These are phyloP conservation scores for Syzygium syzygioides DNA, from an alignment of 441 rosid species.

Conservation along the genomic window DNA sequence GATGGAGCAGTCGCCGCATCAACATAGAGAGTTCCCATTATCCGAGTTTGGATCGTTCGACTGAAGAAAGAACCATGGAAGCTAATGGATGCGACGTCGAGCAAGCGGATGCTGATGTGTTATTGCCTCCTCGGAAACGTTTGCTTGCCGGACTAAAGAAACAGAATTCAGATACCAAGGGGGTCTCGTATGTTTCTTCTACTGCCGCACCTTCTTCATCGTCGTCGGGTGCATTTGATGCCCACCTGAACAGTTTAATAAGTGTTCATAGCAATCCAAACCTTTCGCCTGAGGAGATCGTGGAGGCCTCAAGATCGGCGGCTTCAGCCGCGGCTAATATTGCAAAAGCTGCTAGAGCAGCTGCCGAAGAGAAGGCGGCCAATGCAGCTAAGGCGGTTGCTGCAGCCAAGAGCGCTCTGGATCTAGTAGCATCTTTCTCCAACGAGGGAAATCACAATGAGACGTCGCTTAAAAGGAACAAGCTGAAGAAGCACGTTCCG, in stretches of 20 bases:
- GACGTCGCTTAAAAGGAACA: conserved; percentile 42
- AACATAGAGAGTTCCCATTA: not conserved
- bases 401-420: conserved; percentile 75
- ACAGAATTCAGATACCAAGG: conserved; percentile 36
- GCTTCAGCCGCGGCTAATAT: conserved; percentile 46
- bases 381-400: conserved; percentile 66
- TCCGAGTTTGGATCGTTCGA: not conserved
- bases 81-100: conserved; percentile 52
- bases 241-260: conserved; percentile 45
- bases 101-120: conserved; percentile 65
- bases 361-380: conserved; percentile 73
- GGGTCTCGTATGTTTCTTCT: conserved; percentile 25
- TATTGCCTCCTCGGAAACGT: conserved; percentile 88
- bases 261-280: conserved; percentile 28
- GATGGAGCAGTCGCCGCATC: not conserved
- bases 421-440: conserved; percentile 58
- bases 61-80: conserved; percentile 38
- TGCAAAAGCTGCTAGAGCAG: conserved; percentile 72
- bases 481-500: conserved; percentile 87
- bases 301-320: conserved; percentile 49
- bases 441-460: conserved; percentile 38
- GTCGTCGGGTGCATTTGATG: conserved; percentile 25
- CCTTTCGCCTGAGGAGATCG: conserved; percentile 56
- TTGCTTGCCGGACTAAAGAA: conserved; percentile 90
- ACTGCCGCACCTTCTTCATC: conserved; percentile 26